Percentiles rank a stretch among this genome's conserved stretches.
Conservation (phyloP, 2,329 filamentous ascomycete genomes). For the Didymella keratinophila region DNA sequence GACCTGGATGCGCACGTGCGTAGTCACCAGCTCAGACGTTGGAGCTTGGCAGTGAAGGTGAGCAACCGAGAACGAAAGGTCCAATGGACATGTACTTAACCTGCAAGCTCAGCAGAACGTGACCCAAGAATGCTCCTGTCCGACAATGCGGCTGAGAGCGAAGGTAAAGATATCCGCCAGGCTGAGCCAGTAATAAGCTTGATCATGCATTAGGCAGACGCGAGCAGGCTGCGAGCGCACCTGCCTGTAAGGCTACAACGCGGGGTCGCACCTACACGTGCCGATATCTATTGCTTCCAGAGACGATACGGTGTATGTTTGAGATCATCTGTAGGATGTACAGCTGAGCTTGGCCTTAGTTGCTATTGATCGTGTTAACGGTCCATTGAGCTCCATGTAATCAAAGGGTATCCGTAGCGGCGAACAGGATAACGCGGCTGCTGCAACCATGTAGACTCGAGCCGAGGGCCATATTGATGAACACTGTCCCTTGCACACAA, state of each 20-base stretch:
- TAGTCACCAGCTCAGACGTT: background rate
- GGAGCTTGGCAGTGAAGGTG: background rate
- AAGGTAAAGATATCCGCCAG: background rate
- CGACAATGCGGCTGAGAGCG: background rate
- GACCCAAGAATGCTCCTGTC: background rate
- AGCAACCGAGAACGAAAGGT: background rate
- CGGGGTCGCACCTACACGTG: background rate
- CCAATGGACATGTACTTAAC: background rate
- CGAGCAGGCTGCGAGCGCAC: slow-evolving; percentile 5
- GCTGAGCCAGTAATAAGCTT: background rate
- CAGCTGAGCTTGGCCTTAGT: background rate
- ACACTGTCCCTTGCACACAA: too few species aligned
- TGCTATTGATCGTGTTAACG: background rate
- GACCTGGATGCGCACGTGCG: background rate
- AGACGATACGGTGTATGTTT: background rate
- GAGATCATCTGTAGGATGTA: background rate
- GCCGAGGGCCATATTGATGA: background rate
- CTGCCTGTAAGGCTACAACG: slow-evolving; percentile 9
- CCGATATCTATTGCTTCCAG: too few species aligned
- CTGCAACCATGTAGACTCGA: background rate
- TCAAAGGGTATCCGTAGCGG: background rate
- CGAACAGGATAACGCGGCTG: background rate
- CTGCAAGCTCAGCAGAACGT: background rate
- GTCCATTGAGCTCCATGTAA: background rate
- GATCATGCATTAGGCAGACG: slow-evolving; percentile 16